Evolutionary conservation across 2,329 filamentous ascomycete species (phyloP).

Genomic region (Calonectria hawksworthii): DNA sequence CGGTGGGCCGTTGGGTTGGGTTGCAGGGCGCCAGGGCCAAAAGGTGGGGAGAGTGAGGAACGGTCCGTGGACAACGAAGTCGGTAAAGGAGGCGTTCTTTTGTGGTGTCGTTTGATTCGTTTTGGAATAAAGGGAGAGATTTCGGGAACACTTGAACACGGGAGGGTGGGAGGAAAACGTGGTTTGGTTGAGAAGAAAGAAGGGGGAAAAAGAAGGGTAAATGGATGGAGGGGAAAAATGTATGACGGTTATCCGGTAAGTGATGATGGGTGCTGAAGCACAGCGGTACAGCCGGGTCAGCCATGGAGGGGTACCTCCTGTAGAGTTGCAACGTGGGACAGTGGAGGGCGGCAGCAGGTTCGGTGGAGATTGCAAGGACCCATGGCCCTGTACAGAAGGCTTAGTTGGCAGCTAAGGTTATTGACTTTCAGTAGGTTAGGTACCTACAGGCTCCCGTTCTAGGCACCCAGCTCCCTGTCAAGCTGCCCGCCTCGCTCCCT

Average conservation of each 20-base stretch:
- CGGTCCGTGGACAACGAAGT: constrained; percentile 23
- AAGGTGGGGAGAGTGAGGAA: constrained; percentile 39
- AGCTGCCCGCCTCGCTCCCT: background rate
- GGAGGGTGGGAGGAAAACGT: background rate
- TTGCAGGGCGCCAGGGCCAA: constrained; percentile 45
- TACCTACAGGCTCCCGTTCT: background rate
- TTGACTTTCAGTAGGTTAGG: background rate
- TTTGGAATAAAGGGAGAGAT: background rate
- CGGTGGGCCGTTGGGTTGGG: constrained; percentile 49
- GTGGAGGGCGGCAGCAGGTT: constrained; percentile 14
- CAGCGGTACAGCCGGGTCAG: background rate
- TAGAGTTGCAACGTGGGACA: constrained; percentile 21
- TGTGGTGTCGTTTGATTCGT: background rate
- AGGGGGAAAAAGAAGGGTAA: too few species aligned
- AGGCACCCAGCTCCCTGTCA: background rate
- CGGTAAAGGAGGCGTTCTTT: constrained; percentile 1
- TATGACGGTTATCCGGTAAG: constrained; percentile 2
- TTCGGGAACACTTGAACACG: background rate
- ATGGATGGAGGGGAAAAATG: constrained; percentile 8
- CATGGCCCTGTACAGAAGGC: constrained; percentile 1
- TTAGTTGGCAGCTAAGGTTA: background rate
- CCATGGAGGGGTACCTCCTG: constrained; percentile 17
- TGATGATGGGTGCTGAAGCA: constrained; percentile 3
- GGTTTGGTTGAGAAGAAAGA: background rate
- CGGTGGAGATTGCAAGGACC: constrained; percentile 24